Conservation (phyloP, 805 yeast genomes). For the Pichia eremophila region DNA sequence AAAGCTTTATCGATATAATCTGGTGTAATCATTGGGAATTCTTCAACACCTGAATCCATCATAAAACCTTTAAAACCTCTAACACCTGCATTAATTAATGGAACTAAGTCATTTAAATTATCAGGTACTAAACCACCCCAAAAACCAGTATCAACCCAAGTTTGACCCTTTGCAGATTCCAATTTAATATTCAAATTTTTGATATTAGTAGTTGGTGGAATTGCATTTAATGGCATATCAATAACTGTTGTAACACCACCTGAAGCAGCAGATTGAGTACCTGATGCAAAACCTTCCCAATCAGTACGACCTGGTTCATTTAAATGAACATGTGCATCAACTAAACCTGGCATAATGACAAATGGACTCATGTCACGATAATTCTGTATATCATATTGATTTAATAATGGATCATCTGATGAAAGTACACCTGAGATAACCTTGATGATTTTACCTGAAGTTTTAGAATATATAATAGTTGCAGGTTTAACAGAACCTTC, state of each 20-base stretch:
- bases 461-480: slow-evolving; percentile 51
- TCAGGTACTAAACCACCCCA: slow-evolving; percentile 94
- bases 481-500: slow-evolving; percentile 43
- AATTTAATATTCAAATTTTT: slow-evolving; percentile 67
- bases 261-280: slow-evolving; percentile 87
- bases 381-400: slow-evolving; percentile 31
- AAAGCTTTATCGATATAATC: slow-evolving; percentile 60
- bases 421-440: slow-evolving; percentile 33
- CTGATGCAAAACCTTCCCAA: slow-evolving; percentile 98
- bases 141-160: slow-evolving; percentile 90
- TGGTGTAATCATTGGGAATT: slow-evolving; percentile 75
- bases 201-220: slow-evolving; percentile 89
- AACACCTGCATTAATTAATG: slow-evolving; percentile 77
- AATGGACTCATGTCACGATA: slow-evolving; percentile 52
- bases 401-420: slow-evolving; percentile 31
- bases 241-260: slow-evolving; percentile 96
- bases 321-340: slow-evolving; percentile 88
- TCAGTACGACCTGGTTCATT: slow-evolving; percentile 98
- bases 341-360: slow-evolving; percentile 78
- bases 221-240: slow-evolving; percentile 94
- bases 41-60: slow-evolving; percentile 94
- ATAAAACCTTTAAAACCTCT: slow-evolving; percentile 90
- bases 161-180: slow-evolving; percentile 67
- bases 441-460: slow-evolving; percentile 49
- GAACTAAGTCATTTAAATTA: slow-evolving; percentile 59